Conservation (phyloP, 768 basidiomycete species). For the Termitomyces sp. region DNA sequence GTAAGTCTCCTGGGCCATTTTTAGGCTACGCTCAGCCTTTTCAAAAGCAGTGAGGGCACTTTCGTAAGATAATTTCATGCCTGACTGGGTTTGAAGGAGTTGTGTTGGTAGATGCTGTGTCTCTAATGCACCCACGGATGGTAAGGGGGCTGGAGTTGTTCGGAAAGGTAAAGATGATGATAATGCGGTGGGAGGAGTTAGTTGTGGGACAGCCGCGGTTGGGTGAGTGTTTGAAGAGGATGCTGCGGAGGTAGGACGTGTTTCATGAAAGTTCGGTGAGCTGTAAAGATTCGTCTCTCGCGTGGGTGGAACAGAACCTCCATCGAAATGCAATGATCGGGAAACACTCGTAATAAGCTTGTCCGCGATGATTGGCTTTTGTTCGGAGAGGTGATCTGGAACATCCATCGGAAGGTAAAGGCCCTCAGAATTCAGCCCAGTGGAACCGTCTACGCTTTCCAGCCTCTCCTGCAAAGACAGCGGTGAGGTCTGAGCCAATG, state of each 20-base stretch:
- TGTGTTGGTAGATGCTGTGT: neutral
- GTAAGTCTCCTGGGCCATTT: slow-evolving; percentile 3
- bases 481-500: neutral
- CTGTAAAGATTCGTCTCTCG: neutral
- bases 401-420: neutral
- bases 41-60: slow-evolving; percentile 4
- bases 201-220: neutral
- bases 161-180: neutral
- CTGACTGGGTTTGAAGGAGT: neutral
- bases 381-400: neutral
- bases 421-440: neutral
- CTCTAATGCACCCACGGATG: neutral
- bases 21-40: neutral
- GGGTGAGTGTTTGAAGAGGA: neutral
- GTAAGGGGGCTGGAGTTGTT: neutral
- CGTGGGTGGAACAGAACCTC: neutral
- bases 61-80: slow-evolving; percentile 1
- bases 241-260: neutral
- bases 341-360: neutral
- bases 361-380: slow-evolving; percentile 1
- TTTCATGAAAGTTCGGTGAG: neutral
- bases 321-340: neutral
- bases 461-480: slow-evolving; percentile 6
- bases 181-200: neutral
- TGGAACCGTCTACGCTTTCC: neutral